Evolutionary conservation across 768 basidiomycete species (phyloP).

Genomic region (Boletus rubescentipes): DNA sequence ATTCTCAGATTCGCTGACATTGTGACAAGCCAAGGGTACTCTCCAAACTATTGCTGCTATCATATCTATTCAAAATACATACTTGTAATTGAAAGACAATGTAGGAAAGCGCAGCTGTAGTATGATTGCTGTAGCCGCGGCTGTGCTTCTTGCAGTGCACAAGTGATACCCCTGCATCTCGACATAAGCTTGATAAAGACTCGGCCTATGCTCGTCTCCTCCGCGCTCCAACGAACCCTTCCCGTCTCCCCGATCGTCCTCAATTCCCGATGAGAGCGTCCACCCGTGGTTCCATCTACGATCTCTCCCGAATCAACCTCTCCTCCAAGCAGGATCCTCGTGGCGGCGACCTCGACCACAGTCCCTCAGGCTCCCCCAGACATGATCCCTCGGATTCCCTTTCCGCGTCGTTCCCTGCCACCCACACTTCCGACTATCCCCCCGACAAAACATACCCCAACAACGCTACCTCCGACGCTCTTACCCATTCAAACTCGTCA

Average conservation of each 20-base stretch:
- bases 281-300: slow-evolving; percentile 52
- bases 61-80: no score
- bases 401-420: slow-evolving; percentile 43
- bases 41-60: no score
- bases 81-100: no score
- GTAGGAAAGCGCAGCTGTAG: no score
- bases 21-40: no score
- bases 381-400: slow-evolving; percentile 29
- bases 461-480: slow-evolving; percentile 51
- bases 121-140: no score
- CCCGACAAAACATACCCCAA: slow-evolving; percentile 46
- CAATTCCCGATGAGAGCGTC: slow-evolving; percentile 62
- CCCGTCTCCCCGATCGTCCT: slow-evolving; percentile 50
- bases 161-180: no score
- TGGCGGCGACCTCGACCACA: slow-evolving; percentile 71
- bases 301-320: slow-evolving; percentile 51
- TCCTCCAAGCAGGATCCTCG: slow-evolving; percentile 43
- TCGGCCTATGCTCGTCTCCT: slow-evolving; percentile 30
- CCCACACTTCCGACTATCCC: slow-evolving; percentile 55
- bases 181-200: no score
- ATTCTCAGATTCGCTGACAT: no score
- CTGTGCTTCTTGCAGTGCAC: no score
- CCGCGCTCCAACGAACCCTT: slow-evolving; percentile 37
- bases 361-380: slow-evolving; percentile 9
- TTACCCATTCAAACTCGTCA: slow-evolving; percentile 56